Conservation (phyloP, 495 filamentous ascomycete genomes). For the Penicillium daleae region DNA sequence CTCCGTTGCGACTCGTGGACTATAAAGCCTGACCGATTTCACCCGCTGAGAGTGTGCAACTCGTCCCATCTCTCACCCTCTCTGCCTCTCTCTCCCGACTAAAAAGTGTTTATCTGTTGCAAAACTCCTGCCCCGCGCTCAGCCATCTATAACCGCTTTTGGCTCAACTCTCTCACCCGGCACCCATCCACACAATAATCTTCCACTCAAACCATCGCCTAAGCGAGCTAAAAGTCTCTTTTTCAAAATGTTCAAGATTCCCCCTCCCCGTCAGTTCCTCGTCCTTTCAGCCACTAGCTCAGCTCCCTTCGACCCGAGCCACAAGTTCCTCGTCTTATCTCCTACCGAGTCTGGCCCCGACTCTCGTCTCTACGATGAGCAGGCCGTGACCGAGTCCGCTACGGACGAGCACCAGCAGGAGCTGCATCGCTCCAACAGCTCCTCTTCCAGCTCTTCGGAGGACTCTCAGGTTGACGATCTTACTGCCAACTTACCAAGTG, state of each 20-base stretch:
- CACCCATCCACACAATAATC: background rate
- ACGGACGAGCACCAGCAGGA: conserved; percentile 17
- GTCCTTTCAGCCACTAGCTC: conserved; percentile 33
- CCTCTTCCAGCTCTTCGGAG: conserved; percentile 28
- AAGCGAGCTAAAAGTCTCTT: background rate
- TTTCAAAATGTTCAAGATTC: conserved; percentile 43
- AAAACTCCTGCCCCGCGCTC: conserved; percentile 7
- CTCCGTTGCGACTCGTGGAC: conserved; percentile 12
- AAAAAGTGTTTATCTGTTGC: background rate
- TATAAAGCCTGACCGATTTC: conserved; percentile 43
- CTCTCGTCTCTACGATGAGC: conserved; percentile 29
- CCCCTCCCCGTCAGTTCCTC: conserved; percentile 40
- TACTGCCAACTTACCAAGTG: conserved; percentile 27
- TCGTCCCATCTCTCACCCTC: background rate
- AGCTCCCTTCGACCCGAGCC: conserved; percentile 27
- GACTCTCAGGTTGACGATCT: conserved; percentile 24
- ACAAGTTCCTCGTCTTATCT: conserved; percentile 42
- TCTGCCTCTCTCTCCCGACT: background rate
- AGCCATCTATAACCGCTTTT: conserved; percentile 11
- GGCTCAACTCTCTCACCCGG: background rate
- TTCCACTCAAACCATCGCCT: background rate
- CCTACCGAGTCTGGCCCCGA: conserved; percentile 43
- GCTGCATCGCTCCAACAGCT: conserved; percentile 30
- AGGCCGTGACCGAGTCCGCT: conserved; percentile 23
- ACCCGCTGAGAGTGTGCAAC: conserved; percentile 9